Base-by-base conservation (phyloP, 257 asterid genomes). In the Gentiana macrophylla region DNA sequence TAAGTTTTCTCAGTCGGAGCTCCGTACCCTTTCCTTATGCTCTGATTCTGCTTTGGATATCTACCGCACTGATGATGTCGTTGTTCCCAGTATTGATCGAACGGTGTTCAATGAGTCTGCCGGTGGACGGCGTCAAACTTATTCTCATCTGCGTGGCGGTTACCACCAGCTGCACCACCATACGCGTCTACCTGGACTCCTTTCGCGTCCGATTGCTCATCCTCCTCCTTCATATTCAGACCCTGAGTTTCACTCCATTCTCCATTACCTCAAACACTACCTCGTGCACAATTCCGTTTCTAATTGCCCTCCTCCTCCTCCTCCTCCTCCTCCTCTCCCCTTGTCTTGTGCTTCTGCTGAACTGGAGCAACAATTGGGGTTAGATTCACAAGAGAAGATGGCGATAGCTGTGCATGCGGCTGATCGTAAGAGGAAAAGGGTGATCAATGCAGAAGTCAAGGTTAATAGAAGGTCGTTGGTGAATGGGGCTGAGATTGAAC, bases 41-140 rank as follows among this genome's bases (percentile, higher is more conserved):
- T 79, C 94, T 65, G 67, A 60, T 58, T 78, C 82, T 47, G 69
- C 83, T 53, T 79, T 71, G 69, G 77, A 78, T 64, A 72, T 73
- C 15, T 71, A 68, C 12, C 72, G 69, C 10, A 56, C 72, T 6
- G 86, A 82, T 67, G 95, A 84, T 67, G 70, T 71, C 62, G 87
- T 86, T 4, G 12, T 68, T 6, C 94, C 92, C 1, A 78, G 72
- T 49, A 67, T 86, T 49, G 94, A 90, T 62, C 95, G 92, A 33
- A 61, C 95, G 8, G 54, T 84, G 34, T 84, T 90, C 81, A 86
- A 90, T 65, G 95, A 84, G 74, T 91, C 98, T 64, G 77, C 94
- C 63, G 92, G 94, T 4, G 79, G 94, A 71, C 94, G 92, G 62
- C 86, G 95, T 36, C 98, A 87, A 72, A 85, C 88, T 49, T 87